Base-by-base conservation (phyloP, 106 monocot genomes). In the Alisma plantagoaquatica region DNA sequence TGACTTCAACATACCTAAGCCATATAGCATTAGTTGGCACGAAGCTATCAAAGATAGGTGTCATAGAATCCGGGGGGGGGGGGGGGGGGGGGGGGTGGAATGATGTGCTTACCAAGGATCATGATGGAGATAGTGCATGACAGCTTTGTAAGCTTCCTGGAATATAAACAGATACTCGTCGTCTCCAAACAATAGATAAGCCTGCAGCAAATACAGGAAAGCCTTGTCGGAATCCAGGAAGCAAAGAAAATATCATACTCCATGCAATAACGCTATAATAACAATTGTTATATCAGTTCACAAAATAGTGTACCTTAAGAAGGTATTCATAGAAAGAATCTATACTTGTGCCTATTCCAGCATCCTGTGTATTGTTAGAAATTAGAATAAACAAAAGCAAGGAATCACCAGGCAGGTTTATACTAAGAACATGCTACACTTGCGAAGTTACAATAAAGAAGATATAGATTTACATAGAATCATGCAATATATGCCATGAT, bases 311-410 rank as follows among this genome's bases (percentile, higher is more conserved):
- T 71, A 63, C 96, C 79, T 98, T 98, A 25, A 98, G 42, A 71
- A 98, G 96, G 46, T 98, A 98, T 59, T 98, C 96, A 61, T 98
- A 98, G 54, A 98, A 98, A 17, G 96, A 98, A 56, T 98, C 96
- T 17, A 98, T 85, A 58, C 89, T 98, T 59, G 96, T 98, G 23
- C 96, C 96, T 60, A 98, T 98, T 23, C 96, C 96, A 76, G 89
- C 84, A 79, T 98, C 96, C 96, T 98, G 75, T 67, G 75, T 52
- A 7, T 38, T 38, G n/a, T n/a, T n/a, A n/a, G n/a, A n/a, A 38
- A 38, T 38, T 38, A 14, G 14, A 6, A 38, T 14, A 38, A 14
- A 38, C 35, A 14, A 38, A 38, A 17, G 10, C 43, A 49, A 46
- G 9, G 35, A 41, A 41, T 23, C 19, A 23, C 21, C 17, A 29